Conservation (phyloP, 2,329 filamentous ascomycete species). For the Verticillium isaacii region DNA sequence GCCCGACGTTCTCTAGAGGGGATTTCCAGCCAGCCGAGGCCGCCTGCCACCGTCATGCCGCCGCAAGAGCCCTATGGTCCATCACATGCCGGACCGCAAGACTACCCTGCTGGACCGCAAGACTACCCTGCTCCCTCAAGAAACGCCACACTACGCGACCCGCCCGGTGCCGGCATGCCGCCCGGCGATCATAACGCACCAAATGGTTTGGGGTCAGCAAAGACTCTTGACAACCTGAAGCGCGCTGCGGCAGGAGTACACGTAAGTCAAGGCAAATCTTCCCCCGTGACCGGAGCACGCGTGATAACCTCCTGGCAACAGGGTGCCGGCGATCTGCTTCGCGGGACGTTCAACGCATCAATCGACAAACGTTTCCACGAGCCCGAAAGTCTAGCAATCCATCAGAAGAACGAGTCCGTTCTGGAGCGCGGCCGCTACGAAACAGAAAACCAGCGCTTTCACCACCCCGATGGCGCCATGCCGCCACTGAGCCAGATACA, state of each 20-base stretch:
- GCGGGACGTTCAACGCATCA: slow-evolving; percentile 17
- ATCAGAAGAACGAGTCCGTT: slow-evolving; percentile 9
- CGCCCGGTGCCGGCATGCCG: background rate
- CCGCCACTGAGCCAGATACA: background rate
- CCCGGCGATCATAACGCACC: background rate
- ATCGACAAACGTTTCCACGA: slow-evolving; percentile 15
- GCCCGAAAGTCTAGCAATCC: slow-evolving; percentile 4
- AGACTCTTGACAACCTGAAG: slow-evolving; percentile 7
- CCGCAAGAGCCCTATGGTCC: background rate
- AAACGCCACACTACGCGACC: background rate
- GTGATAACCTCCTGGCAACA: slow-evolving; percentile 1
- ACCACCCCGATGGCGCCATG: slow-evolving; percentile 3
- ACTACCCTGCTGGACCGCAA: background rate
- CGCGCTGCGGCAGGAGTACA: slow-evolving; percentile 11
- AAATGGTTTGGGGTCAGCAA: background rate
- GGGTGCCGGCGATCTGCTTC: slow-evolving; percentile 18
- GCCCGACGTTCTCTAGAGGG: slow-evolving; percentile 1
- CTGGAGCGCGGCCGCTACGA: slow-evolving; percentile 12
- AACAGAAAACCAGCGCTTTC: slow-evolving; percentile 7
- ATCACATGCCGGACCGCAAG: background rate
- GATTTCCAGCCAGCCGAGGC: background rate
- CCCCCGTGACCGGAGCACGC: background rate
- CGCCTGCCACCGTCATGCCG: background rate
- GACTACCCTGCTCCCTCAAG: background rate
- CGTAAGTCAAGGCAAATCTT: background rate